These are phyloP conservation scores for Arthrinium puccinioides DNA, from an alignment of 2,329 filamentous ascomycete genomes.

Conservation along the genomic window DNA sequence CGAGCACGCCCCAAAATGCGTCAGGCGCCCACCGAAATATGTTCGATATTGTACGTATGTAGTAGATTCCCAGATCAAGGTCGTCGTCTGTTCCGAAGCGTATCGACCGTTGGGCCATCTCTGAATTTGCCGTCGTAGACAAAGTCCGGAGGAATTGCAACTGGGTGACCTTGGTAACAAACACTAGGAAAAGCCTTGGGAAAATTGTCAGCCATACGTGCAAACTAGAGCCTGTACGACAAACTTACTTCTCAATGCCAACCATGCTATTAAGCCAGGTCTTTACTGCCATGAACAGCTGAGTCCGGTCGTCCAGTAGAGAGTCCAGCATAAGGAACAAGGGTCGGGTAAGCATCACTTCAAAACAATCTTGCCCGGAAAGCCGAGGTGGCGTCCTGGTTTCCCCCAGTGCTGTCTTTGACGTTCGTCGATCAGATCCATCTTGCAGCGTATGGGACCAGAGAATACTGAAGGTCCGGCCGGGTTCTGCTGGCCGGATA, in stretches of 20 bases:
- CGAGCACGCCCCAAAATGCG: conserved; percentile 62
- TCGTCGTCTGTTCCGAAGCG: conserved; percentile 54
- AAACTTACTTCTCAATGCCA: conserved; percentile 53
- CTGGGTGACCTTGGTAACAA: conserved; percentile 50
- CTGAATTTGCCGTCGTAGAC: conserved; percentile 14
- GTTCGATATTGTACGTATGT: conserved; percentile 67
- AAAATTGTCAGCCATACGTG: conserved; percentile 12
- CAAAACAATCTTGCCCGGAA: conserved; percentile 54
- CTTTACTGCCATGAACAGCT: conserved; percentile 68
- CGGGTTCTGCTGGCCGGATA: conserved; percentile 48
- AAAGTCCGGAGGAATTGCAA: conserved; percentile 43
- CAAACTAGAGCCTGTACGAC: not conserved
- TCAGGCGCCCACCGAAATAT: conserved; percentile 63
- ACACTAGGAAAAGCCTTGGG: conserved; percentile 51
- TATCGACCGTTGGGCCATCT: conserved; percentile 17
- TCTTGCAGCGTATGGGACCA: conserved; percentile 76
- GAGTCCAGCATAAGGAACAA: conserved; percentile 76
- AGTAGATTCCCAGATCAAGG: conserved; percentile 70
- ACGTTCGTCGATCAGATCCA: conserved; percentile 36
- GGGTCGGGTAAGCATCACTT: conserved; percentile 71
- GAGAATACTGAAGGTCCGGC: conserved; percentile 64
- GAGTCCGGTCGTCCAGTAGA: conserved; percentile 63
- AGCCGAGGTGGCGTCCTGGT: conserved; percentile 30
- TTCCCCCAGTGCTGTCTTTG: conserved; percentile 28
- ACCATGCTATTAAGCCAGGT: conserved; percentile 69